Percentiles rank a stretch among this genome's conserved stretches.
phyloP scores from a whole-genome alignment of 2,329 filamentous ascomycete species.

The Ophiostoma quercus region DNA sequence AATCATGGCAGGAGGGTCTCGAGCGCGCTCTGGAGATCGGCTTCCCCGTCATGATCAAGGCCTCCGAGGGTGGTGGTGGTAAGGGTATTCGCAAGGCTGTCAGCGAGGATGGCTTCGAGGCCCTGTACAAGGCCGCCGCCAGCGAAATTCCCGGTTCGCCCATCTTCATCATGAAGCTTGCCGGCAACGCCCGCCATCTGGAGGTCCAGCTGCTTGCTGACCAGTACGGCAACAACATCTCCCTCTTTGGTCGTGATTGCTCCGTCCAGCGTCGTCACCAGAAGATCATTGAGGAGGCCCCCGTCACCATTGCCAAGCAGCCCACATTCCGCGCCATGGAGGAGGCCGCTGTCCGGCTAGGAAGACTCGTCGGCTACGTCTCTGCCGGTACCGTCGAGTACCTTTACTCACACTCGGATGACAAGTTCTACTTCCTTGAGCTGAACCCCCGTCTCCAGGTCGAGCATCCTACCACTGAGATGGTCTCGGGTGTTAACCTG shows the following conservation, averaged over 20 bases:
- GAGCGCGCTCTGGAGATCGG: constrained; percentile 82
- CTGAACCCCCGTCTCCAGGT: constrained; percentile 98
- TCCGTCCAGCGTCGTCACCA: constrained; percentile 97
- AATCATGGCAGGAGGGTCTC: constrained; percentile 84
- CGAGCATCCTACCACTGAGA: constrained; percentile 98
- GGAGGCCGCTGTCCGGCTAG: constrained; percentile 88
- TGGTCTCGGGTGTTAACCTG: constrained; percentile 97
- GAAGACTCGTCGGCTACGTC: constrained; percentile 92
- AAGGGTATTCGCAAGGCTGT: constrained; percentile 98
- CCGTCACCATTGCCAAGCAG: constrained; percentile 88
- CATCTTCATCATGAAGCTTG: constrained; percentile 99
- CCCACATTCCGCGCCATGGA: constrained; percentile 95
- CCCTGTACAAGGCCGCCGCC: constrained; percentile 89
- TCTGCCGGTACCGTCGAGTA: constrained; percentile 99
- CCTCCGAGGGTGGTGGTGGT: constrained; percentile 97
- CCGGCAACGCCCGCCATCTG: constrained; percentile 90
- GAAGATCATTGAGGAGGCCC: constrained; percentile 99
- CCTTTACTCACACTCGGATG: constrained; percentile 93
- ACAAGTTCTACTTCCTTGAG: constrained; percentile 99
- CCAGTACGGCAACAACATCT: constrained; percentile 99
- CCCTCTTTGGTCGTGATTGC: constrained; percentile 95
- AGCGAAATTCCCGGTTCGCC: constrained; percentile 97
- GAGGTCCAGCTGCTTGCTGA: constrained; percentile 96
- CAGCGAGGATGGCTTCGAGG: constrained; percentile 74
- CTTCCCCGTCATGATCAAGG: constrained; percentile 99